Base-by-base conservation (phyloP, 129 eudicot genomes). In the Chrysanthemum makinoi region DNA sequence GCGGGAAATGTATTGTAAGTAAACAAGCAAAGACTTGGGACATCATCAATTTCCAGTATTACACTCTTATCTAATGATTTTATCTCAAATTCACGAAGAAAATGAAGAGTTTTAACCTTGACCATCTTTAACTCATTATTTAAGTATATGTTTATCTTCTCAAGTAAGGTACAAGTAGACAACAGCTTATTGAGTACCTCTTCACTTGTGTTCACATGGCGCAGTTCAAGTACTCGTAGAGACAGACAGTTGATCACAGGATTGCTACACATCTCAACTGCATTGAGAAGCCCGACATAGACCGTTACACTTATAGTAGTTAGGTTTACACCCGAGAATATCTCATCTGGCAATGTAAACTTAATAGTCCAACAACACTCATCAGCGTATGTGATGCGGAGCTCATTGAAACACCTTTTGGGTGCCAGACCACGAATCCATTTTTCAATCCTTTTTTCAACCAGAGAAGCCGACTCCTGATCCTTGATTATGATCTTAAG, bases 101-200 rank as follows among this genome's bases (percentile, higher is more conserved):
- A 65, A 43, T 30, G 17, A 65, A 65, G 70, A 33, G 46, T 65
- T 12, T 44, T 46, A 65, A 65, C 12, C 71, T 48, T 47, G 30
- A 66, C 47, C 10, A 4, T 12, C 39, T 66, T 66, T 10, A 66
- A 48, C 1, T 56, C 35, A 18, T 48, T 43, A 9, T 35, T 18
- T 18, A 5, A 11, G 6, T 8, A 3, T 0, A 66, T 33, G 9
- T 20, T 11, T 2, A 66, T 46, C 19, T 48, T 48, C 43, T 46
- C 39, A 22, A 66, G 58, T 18, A 19, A 20, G 58, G 7, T 46
- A 19, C 71, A 66, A 66, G 72, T 67, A 67, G 72, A 67, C 46
- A 67, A 49, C 26, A 67, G 0, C 6, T 18, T 51, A 49, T 48
- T 11, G 26, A 67, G 20, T 6, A 50, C 72, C 2, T 49, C 11